phyloP scores from a whole-genome alignment of 2,329 filamentous ascomycete genomes.

The Gaeumannomyces tritici region DNA sequence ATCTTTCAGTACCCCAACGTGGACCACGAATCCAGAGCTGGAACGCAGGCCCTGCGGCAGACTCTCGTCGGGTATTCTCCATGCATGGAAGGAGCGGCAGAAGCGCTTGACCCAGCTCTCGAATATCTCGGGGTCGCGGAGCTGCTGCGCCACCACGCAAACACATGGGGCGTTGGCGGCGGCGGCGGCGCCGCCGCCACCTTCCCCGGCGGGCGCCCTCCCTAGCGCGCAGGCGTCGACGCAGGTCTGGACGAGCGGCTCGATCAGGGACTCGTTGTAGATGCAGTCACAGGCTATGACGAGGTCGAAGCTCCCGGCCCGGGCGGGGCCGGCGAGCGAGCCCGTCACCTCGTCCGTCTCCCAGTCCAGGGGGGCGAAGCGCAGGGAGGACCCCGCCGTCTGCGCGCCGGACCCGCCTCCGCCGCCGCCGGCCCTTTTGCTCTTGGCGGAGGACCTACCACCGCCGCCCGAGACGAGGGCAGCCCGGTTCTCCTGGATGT shows the following conservation, averaged over 20 bases:
- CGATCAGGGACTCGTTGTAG: constrained; percentile 81
- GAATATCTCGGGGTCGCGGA: constrained; percentile 78
- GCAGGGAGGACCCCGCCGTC: background rate
- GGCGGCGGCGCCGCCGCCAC: constrained; percentile 22
- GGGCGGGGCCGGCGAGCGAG: constrained; percentile 24
- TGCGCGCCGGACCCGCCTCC: constrained; percentile 3
- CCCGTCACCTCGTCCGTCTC: constrained; percentile 51
- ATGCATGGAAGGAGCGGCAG: constrained; percentile 56
- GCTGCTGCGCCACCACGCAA: constrained; percentile 80
- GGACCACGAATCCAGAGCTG: constrained; percentile 70
- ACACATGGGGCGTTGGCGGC: too few species aligned
- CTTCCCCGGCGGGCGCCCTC: constrained; percentile 8
- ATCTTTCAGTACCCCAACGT: constrained; percentile 58
- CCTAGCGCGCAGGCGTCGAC: constrained; percentile 61
- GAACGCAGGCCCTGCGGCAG: constrained; percentile 50
- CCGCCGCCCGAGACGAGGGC: constrained; percentile 6
- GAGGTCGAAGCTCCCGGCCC: constrained; percentile 49
- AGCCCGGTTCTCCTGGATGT: constrained; percentile 54
- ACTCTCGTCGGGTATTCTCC: constrained; percentile 60
- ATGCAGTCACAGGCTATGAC: constrained; percentile 88
- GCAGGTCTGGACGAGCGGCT: constrained; percentile 75
- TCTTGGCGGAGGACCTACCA: constrained; percentile 4
- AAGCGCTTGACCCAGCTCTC: constrained; percentile 70
- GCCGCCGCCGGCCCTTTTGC: constrained; percentile 4
- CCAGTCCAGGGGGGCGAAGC: constrained; percentile 68